Base-by-base conservation (phyloP, 2,329 filamentous ascomycete species). In the Knoxdaviesia proteae region DNA sequence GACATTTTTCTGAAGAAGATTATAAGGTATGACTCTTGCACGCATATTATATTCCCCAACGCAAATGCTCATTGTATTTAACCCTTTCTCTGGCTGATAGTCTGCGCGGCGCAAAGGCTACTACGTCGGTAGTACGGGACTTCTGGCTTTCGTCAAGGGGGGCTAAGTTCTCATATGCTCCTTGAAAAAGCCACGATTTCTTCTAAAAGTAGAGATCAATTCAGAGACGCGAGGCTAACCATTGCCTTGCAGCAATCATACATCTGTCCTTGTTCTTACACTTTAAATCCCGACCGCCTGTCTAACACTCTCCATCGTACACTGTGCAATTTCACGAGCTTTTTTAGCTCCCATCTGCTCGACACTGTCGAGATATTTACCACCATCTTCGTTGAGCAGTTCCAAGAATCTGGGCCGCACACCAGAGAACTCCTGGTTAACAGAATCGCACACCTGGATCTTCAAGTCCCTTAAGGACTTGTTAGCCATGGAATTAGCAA, bases 131-230 rank as follows among this genome's bases (percentile, higher is more conserved):
- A 1, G 71, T 83, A 3, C 69, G 72, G 45, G 77, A 82, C 32
- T 84, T 84, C 53, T 86, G 78, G 75, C 58, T 82, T n/a, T 64
- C 68, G 2, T 77, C 76, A 47, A 64, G 79, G 47, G 71, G 71
- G 6, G 66, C 67, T 1, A 73, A 62, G 50, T 78, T 76, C 56
- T 62, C 71, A 6, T 78, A 77, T 56, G 67, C 62, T 40, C 75
- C 72, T 38, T 76, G 50, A 52, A 42, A 38, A 38, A 3, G 30
- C 42, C 29, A 34, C 34, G 29, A 8, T 11, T 20, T 34, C 10
- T 31, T 31, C 30, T 31, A 20, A 31, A 32, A 8, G 6, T n/a
- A 32, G 31, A 11, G 31, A n/a, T n/a, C 32, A 7, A 10, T 32
- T 40, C 37, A n/a, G 31, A 10, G 31, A 33, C 11, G 38, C 34